phyloP scores from a whole-genome alignment of 345 rosid genomes.

The Mercurialis annua region DNA sequence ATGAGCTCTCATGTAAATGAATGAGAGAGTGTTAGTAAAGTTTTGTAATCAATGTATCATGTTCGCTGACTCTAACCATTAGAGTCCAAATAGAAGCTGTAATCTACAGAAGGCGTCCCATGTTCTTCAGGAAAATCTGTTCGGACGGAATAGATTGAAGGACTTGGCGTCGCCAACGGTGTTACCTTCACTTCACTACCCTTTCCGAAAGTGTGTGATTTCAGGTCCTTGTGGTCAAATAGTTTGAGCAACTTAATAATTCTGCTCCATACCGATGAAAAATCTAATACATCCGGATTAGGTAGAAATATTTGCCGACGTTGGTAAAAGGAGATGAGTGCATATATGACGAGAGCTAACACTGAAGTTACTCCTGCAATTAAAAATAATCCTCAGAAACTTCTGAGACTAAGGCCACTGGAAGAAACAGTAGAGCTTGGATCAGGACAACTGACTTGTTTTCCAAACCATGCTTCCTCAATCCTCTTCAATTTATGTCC shows the following conservation, averaged over 20 bases:
- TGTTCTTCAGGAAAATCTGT: too few relatives aligned
- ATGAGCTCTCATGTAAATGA: too few relatives aligned
- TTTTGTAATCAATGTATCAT: too few relatives aligned
- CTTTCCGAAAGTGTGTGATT: constrained; percentile 9
- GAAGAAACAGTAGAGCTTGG: constrained; percentile 12
- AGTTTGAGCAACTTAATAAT: constrained; percentile 6
- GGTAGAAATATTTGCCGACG: background rate
- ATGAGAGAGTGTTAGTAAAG: too few relatives aligned
- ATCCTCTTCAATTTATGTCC: constrained; percentile 21
- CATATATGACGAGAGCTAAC: constrained; percentile 10
- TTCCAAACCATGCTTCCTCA: constrained; percentile 18
- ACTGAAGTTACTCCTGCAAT: constrained; percentile 20
- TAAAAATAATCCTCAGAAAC: constrained; percentile 26
- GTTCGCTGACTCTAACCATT: too few relatives aligned
- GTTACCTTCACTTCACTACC: background rate
- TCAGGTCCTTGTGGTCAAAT: constrained; percentile 17
- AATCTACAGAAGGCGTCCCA: too few relatives aligned
- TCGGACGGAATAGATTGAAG: too few relatives aligned
- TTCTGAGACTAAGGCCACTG: constrained; percentile 16
- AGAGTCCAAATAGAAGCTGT: too few relatives aligned
- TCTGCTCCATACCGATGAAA: constrained; percentile 7
- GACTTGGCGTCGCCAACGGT: background rate
- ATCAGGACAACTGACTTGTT: constrained; percentile 10
- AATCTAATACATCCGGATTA: background rate
- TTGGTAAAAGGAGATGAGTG: constrained; percentile 10